A percentile compares a stretch with the other conserved stretches of the same genome.
These are phyloP conservation scores for Neofusicoccum parvum DNA, from an alignment of 2,329 filamentous ascomycete species.

Conservation along the genomic window DNA sequence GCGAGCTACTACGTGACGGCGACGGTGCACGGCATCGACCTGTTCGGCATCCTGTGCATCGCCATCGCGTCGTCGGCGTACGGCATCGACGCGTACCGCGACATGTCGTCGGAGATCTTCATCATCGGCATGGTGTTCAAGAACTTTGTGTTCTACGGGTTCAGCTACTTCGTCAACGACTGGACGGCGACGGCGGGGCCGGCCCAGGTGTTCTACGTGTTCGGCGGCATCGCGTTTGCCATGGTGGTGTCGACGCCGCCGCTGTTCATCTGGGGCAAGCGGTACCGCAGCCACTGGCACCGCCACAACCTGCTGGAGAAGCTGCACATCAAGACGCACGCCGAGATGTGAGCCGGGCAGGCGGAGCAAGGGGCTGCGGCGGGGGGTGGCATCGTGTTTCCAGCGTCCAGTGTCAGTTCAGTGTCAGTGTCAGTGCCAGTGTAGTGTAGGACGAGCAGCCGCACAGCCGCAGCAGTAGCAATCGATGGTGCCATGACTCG, in stretches of 20 bases:
- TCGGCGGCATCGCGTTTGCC: slow-evolving; percentile 33
- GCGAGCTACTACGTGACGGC: slow-evolving; percentile 35
- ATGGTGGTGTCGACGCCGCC: slow-evolving; percentile 35
- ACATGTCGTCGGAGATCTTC: slow-evolving; percentile 47
- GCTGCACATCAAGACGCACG: slow-evolving; percentile 30
- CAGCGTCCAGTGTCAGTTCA: too few relatives aligned
- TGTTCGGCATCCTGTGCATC: slow-evolving; percentile 38
- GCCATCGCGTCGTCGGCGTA: slow-evolving; percentile 39
- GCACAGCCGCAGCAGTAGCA: too few relatives aligned
- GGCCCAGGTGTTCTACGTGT: slow-evolving; percentile 41
- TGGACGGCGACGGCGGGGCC: slow-evolving; percentile 43
- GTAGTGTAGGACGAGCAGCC: too few relatives aligned
- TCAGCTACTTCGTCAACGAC: slow-evolving; percentile 48
- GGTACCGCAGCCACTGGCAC: slow-evolving; percentile 38
- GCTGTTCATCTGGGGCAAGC: slow-evolving; percentile 39
- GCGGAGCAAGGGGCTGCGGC: too few relatives aligned
- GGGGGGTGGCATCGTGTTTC: too few relatives aligned
- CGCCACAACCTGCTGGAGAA: slow-evolving; percentile 37
- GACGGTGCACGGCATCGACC: slow-evolving; percentile 36
- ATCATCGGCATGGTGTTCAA: slow-evolving; percentile 49
- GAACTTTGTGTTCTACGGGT: slow-evolving; percentile 48
- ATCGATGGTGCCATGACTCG: too few relatives aligned
- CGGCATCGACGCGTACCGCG: slow-evolving; percentile 43
- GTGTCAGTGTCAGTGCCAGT: too few relatives aligned
- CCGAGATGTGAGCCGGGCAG: not conserved